Percentiles rank a stretch among this genome's conserved stretches.
Conservation (phyloP, 192 early-diverging fungal species). For the Coemansia sp. region DNA sequence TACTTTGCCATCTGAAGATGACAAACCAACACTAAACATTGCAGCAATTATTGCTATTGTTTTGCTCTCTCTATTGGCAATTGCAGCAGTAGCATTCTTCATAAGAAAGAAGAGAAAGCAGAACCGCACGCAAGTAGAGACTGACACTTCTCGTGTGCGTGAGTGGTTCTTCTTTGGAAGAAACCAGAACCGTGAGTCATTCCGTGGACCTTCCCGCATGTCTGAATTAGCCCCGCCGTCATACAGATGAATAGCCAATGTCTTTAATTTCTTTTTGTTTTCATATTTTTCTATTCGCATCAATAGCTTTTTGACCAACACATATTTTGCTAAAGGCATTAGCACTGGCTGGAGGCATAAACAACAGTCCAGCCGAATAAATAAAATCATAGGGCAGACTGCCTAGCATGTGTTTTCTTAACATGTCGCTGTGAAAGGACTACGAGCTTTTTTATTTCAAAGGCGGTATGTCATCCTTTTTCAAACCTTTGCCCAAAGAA, state of each 20-base stretch:
- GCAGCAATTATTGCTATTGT: neutral
- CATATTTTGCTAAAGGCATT: neutral
- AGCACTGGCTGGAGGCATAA: neutral
- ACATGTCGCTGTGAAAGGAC: neutral
- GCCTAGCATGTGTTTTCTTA: neutral
- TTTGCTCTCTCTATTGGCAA: neutral
- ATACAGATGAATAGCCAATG: neutral
- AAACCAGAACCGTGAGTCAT: neutral
- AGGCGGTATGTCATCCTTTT: neutral
- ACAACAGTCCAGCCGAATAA: neutral
- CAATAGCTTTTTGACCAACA: neutral
- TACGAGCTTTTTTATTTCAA: neutral
- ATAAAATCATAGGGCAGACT: neutral
- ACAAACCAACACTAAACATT: neutral
- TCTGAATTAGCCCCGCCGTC: neutral
- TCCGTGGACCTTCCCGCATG: neutral
- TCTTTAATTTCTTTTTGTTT: neutral
- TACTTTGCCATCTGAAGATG: neutral
- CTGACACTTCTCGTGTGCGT: neutral
- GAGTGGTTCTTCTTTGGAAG: slow-evolving; percentile 1
- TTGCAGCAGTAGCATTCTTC: neutral
- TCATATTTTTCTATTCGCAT: neutral
- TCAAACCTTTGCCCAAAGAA: neutral
- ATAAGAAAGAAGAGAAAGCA: neutral
- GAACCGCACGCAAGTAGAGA: neutral